Conservation (phyloP, 2,329 filamentous ascomycete genomes). For the Epichloe sibirici region DNA sequence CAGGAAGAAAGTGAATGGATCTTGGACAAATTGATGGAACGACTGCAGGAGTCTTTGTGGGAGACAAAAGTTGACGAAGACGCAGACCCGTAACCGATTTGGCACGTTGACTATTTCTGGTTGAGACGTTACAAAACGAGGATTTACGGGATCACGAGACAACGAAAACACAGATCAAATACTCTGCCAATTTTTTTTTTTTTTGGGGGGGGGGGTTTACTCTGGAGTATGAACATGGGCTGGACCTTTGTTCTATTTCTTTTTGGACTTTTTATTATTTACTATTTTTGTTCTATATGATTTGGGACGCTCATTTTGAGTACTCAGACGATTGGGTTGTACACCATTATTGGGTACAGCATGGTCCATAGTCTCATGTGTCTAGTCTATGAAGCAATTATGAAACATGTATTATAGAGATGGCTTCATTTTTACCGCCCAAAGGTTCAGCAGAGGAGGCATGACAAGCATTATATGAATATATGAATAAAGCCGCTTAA, state of each 20-base stretch:
- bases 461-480: neutral
- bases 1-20: slow-evolving; percentile 64
- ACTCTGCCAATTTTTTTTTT: too few relatives aligned
- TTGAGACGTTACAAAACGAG: neutral
- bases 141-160: neutral
- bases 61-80: slow-evolving; percentile 4
- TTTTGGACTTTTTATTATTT: neutral
- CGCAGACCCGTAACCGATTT: neutral
- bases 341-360: neutral
- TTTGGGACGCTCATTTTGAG: neutral
- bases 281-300: neutral
- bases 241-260: neutral
- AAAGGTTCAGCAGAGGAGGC: neutral
- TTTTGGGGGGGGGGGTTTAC: too few relatives aligned
- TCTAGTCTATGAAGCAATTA: neutral
- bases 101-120: neutral
- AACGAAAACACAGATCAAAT: too few relatives aligned
- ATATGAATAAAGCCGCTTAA: neutral
- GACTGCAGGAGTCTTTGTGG: slow-evolving; percentile 28
- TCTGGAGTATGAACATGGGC: too few relatives aligned
- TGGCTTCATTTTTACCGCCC: neutral
- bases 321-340: too few relatives aligned
- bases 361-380: neutral
- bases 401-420: neutral
- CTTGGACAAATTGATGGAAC: slow-evolving; percentile 48